phyloP scores from a whole-genome alignment of 257 asterid species.

The Fraxinus cuspidata region DNA sequence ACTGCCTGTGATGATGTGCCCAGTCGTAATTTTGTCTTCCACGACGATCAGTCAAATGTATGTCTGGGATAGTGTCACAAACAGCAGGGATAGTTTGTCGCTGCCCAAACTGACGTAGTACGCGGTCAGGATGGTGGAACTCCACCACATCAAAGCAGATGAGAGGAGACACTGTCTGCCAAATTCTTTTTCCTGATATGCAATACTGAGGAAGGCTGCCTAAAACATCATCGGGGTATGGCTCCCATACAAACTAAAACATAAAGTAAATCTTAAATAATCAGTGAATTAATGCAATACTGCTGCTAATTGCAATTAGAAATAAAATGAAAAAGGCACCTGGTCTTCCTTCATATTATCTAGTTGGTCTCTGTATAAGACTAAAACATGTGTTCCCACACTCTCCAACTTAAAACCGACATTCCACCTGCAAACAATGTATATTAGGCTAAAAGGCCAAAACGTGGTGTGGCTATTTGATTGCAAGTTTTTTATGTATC shows the following conservation, averaged over 20 bases:
- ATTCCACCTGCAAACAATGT: slow-evolving; percentile 60
- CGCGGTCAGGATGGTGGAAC: slow-evolving; percentile 78
- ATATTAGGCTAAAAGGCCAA: slow-evolving; percentile 8
- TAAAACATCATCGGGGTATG: slow-evolving; percentile 55
- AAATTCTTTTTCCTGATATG: slow-evolving; percentile 57
- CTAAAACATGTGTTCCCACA: slow-evolving; percentile 63
- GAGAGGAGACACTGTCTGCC: slow-evolving; percentile 74
- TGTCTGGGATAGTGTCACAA: slow-evolving; percentile 72
- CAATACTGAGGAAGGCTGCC: slow-evolving; percentile 73
- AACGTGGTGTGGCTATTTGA: not conserved
- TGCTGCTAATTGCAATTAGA: not conserved
- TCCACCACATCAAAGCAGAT: slow-evolving; percentile 79
- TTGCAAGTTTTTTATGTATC: slow-evolving; percentile 10
- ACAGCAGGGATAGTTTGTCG: slow-evolving; percentile 56
- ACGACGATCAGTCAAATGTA: slow-evolving; percentile 72
- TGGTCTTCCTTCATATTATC: slow-evolving; percentile 69
- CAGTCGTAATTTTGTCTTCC: slow-evolving; percentile 86
- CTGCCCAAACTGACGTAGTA: slow-evolving; percentile 73
- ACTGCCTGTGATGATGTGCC: slow-evolving; percentile 74
- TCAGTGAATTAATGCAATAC: slow-evolving; percentile 6
- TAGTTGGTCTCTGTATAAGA: slow-evolving; percentile 52
- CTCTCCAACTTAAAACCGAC: slow-evolving; percentile 83
- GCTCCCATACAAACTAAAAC: slow-evolving; percentile 74
- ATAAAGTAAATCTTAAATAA: slow-evolving; percentile 26
- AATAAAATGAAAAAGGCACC: slow-evolving; percentile 34